These are phyloP conservation scores for Ballota nigra DNA, from an alignment of 257 asterid species.

Conservation along the genomic window DNA sequence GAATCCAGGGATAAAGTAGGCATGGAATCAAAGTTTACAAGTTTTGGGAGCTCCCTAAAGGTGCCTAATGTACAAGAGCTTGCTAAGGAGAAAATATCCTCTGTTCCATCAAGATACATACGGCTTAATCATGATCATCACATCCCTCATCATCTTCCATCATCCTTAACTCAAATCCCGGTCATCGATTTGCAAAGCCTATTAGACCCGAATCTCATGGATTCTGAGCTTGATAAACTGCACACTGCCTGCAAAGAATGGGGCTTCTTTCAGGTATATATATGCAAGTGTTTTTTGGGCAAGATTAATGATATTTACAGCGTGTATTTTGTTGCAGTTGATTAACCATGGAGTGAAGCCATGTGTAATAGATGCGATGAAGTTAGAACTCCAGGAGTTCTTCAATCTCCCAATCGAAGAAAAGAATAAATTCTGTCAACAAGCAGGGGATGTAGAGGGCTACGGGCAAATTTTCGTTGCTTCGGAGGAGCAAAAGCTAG, in stretches of 20 bases:
- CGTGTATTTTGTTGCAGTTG: conserved; percentile 31
- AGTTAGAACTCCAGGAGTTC: conserved; percentile 36
- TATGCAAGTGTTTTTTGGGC: neutral
- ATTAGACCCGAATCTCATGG: conserved; percentile 5
- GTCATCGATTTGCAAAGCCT: conserved; percentile 38
- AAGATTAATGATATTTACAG: neutral
- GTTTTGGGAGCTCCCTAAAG: conserved; percentile 38
- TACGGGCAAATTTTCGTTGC: too few relatives aligned
- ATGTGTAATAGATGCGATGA: conserved; percentile 34
- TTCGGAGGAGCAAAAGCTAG: too few relatives aligned
- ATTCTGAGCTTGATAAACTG: conserved; percentile 45
- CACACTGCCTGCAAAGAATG: conserved; percentile 49
- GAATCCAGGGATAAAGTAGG: too few relatives aligned
- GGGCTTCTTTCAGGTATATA: conserved; percentile 60
- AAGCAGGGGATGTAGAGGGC: conserved; percentile 40
- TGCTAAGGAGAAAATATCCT: conserved; percentile 30
- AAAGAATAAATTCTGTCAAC: conserved; percentile 41
- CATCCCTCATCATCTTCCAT: too few relatives aligned
- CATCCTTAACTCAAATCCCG: conserved; percentile 35
- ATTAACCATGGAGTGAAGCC: conserved; percentile 56
- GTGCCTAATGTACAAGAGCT: too few relatives aligned
- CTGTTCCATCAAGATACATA: conserved; percentile 45
- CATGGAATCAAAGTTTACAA: neutral
- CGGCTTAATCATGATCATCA: conserved; percentile 28
- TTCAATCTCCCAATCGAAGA: conserved; percentile 53